These are phyloP conservation scores for Piloderma croceum DNA, from an alignment of 768 basidiomycete genomes.

Conservation along the genomic window DNA sequence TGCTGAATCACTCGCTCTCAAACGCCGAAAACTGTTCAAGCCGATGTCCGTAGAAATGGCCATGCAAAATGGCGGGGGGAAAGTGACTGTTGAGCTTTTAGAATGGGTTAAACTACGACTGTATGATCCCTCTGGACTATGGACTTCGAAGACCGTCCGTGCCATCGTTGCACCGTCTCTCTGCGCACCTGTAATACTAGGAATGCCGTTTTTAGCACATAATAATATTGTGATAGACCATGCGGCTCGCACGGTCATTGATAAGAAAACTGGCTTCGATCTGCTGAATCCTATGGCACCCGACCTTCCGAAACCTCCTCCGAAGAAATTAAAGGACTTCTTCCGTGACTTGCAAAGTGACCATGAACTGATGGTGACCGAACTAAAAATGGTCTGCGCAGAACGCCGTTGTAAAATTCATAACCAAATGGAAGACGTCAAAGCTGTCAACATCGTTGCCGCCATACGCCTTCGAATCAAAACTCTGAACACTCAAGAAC, in stretches of 20 bases:
- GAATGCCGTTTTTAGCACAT: conserved; percentile 26
- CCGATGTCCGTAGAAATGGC: conserved; percentile 7
- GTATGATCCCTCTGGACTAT: conserved; percentile 6
- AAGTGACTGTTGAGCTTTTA: not conserved
- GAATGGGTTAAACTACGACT: conserved; percentile 13
- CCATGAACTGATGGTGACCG: not conserved
- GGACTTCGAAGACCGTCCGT: conserved; percentile 2
- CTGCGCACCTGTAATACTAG: conserved; percentile 26
- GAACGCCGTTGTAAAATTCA: not conserved
- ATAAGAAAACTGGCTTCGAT: conserved; percentile 5
- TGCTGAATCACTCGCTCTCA: conserved; percentile 4
- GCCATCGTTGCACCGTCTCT: conserved; percentile 22
- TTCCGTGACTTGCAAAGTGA: not conserved
- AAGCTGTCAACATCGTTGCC: not conserved
- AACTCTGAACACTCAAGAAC: not conserved
- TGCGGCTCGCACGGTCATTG: not conserved
- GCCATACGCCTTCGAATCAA: conserved; percentile 1
- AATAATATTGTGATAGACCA: conserved; percentile 33
- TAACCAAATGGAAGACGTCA: not conserved
- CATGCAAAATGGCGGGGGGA: not conserved
- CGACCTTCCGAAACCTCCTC: not conserved
- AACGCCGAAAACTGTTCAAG: conserved; percentile 1
- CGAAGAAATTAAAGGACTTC: not conserved
- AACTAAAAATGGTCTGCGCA: not conserved
- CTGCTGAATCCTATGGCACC: conserved; percentile 5